Evolutionary conservation across 805 yeast species (phyloP).

Genomic region (Torulaspora quercuum): DNA sequence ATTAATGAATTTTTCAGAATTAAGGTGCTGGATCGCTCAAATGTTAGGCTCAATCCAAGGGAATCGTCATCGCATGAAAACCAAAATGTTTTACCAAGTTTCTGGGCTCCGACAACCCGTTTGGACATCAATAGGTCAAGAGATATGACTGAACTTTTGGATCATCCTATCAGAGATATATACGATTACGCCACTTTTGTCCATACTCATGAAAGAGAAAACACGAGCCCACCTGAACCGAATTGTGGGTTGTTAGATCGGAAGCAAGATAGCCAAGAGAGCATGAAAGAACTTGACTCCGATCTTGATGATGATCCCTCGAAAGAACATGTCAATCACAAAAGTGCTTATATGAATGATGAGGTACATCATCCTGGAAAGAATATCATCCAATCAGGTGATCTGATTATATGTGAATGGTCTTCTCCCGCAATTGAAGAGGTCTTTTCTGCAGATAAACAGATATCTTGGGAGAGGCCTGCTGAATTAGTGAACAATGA

Average conservation of each 20-base stretch:
- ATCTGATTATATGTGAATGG: conserved; percentile 68
- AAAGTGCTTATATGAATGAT: too few relatives aligned
- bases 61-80: too few relatives aligned
- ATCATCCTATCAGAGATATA: conserved; percentile 24
- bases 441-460: conserved; percentile 52
- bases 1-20: conserved; percentile 24
- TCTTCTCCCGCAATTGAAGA: conserved; percentile 43
- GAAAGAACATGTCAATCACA: neutral
- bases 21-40: too few relatives aligned
- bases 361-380: neutral
- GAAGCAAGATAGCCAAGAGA: too few relatives aligned
- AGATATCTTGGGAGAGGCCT: conserved; percentile 55
- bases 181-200: conserved; percentile 22
- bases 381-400: conserved; percentile 33
- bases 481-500: conserved; percentile 51
- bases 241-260: too few relatives aligned
- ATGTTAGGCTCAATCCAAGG: too few relatives aligned
- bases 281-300: neutral
- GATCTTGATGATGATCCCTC: conserved; percentile 1
- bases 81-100: too few relatives aligned
- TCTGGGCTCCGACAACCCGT: conserved; percentile 30
- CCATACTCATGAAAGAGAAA: neutral
- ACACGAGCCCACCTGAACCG: neutral
- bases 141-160: conserved; percentile 17
- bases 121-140: conserved; percentile 16